Conservation (phyloP, 169 alveolate genomes). For the Theileria equi region DNA sequence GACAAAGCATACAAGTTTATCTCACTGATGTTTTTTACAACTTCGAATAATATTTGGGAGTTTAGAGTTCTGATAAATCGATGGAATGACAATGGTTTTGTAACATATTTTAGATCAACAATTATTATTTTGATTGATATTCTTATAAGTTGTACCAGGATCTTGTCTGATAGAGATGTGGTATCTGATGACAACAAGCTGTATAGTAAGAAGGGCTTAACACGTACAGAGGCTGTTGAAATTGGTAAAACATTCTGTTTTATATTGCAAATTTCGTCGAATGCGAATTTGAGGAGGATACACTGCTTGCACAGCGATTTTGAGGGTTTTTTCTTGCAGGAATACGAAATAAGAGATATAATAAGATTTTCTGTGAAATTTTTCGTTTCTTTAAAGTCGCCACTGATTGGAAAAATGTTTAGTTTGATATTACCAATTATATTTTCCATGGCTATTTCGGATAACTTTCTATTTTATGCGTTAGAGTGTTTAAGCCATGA, state of each 20-base stretch:
- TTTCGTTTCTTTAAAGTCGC: too few relatives aligned
- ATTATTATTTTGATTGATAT: conserved; percentile 13
- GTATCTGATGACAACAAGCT: conserved; percentile 3
- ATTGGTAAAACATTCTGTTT: conserved; percentile 27
- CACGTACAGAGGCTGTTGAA: conserved; percentile 14
- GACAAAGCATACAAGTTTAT: conserved; percentile 13
- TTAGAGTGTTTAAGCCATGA: too few relatives aligned
- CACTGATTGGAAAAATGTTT: too few relatives aligned
- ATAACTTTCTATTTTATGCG: too few relatives aligned
- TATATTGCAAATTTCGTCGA: conserved; percentile 8
- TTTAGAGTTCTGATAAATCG: neutral
- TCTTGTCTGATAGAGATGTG: neutral
- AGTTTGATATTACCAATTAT: too few relatives aligned
- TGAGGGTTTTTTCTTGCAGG: too few relatives aligned
- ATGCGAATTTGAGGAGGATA: conserved; percentile 1
- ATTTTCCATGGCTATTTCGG: too few relatives aligned
- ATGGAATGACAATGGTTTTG: conserved; percentile 10
- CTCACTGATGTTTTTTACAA: conserved; percentile 24
- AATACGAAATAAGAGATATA: too few relatives aligned
- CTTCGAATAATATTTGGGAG: conserved; percentile 23
- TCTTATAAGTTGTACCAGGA: neutral
- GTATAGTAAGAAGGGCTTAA: conserved; percentile 4
- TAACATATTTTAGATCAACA: conserved; percentile 3
- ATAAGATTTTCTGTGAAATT: too few relatives aligned
- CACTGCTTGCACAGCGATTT: too few relatives aligned